These are phyloP conservation scores for Zygnema cylindricum DNA, from an alignment of 139 green algal species.

Conservation along the genomic window DNA sequence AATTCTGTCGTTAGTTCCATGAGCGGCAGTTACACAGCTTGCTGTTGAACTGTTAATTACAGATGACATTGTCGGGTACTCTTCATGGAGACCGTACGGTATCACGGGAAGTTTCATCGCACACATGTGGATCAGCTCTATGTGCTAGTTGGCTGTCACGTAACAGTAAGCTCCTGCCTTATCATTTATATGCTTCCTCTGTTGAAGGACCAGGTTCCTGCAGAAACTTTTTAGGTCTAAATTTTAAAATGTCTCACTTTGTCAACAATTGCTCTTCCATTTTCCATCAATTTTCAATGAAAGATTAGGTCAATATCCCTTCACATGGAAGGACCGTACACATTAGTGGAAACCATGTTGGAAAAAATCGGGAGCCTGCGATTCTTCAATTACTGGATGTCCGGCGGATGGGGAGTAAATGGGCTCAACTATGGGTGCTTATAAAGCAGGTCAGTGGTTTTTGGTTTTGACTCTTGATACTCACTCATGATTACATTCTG, in stretches of 20 bases:
- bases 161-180: slow-evolving; percentile 51
- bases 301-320: too few species aligned
- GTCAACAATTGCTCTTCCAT: background rate
- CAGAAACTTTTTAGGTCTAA: background rate
- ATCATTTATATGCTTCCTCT: slow-evolving; percentile 35
- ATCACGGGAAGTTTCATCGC: slow-evolving; percentile 47
- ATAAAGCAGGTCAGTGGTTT: too few species aligned
- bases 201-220: background rate
- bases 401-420: slow-evolving; percentile 51
- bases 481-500: too few species aligned
- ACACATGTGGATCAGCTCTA: slow-evolving; percentile 48
- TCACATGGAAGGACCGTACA: background rate
- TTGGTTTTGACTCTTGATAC: too few species aligned
- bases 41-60: slow-evolving; percentile 10
- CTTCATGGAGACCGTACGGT: slow-evolving; percentile 15
- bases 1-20: slow-evolving; percentile 30
- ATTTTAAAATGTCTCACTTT: background rate
- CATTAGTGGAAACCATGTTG: background rate
- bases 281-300: background rate
- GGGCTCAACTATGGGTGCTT: too few species aligned
- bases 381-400: slow-evolving; percentile 15
- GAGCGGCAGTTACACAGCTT: slow-evolving; percentile 22
- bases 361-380: slow-evolving; percentile 5
- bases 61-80: background rate
- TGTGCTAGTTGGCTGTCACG: slow-evolving; percentile 47